Conservation (phyloP, 83 land plant species). For the Picea abies region DNA sequence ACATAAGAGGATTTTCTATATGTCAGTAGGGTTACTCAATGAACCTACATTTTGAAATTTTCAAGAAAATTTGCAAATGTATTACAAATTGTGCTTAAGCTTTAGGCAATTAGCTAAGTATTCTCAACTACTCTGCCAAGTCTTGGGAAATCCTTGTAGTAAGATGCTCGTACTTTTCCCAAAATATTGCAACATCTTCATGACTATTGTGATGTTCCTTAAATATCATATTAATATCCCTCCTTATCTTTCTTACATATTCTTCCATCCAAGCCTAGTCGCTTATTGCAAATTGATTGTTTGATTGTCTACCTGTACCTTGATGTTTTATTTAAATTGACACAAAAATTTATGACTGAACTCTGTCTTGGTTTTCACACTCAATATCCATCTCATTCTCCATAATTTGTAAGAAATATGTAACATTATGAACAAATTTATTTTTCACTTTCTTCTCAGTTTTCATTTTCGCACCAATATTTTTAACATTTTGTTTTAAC, state of each 20-base stretch:
- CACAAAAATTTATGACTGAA: conserved; percentile 32
- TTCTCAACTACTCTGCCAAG: conserved; percentile 85
- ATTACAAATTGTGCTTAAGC: no score
- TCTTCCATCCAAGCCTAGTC: conserved; percentile 35
- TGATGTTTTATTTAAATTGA: conserved; percentile 40
- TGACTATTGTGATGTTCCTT: conserved; percentile 21
- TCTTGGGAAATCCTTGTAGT: conserved; percentile 97
- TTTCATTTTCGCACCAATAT: background rate
- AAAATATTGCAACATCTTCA: conserved; percentile 50
- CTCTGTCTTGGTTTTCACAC: no score
- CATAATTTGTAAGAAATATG: background rate
- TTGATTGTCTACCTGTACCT: background rate
- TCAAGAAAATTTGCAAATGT: no score
- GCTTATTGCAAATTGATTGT: background rate
- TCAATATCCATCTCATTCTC: conserved; percentile 9
- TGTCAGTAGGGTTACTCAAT: no score
- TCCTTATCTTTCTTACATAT: conserved; percentile 31
- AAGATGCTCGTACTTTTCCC: conserved; percentile 76
- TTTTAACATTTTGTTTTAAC: background rate
- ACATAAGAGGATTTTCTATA: no score
- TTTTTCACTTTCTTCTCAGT: conserved; percentile 5
- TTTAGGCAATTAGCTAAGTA: no score
- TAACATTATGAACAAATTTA: conserved; percentile 10
- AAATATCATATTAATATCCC: conserved; percentile 34
- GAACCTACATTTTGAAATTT: no score